Percentiles rank a stretch among this genome's conserved stretches.
Conservation (phyloP, 352 stramenopile genomes). For the Nannochloropsis limnetica region DNA sequence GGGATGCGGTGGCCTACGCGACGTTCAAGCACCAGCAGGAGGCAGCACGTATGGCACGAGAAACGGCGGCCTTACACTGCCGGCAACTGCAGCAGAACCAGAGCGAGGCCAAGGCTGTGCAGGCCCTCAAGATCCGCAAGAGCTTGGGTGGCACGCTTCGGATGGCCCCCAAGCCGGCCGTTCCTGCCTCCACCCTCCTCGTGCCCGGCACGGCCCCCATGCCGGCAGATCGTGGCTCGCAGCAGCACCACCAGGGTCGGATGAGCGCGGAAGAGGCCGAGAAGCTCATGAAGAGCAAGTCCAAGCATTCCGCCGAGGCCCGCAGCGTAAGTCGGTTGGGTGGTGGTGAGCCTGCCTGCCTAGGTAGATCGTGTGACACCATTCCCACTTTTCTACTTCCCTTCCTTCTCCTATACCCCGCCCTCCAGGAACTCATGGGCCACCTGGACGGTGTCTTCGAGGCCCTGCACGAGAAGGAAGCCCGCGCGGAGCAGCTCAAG, state of each 20-base stretch:
- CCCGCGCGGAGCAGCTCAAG: neutral
- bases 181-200: neutral
- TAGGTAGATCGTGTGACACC: neutral
- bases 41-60: neutral
- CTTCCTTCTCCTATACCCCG: neutral
- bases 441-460: constrained; percentile 13
- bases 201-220: neutral
- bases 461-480: constrained; percentile 17
- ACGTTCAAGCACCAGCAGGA: constrained; percentile 4
- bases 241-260: neutral
- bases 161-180: neutral
- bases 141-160: neutral
- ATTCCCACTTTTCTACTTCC: constrained; percentile 2
- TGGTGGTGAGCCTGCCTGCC: neutral
- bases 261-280: neutral
- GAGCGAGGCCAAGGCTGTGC: constrained; percentile 14
- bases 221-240: neutral
- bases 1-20: neutral
- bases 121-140: constrained; percentile 9
- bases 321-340: neutral
- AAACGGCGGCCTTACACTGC: neutral
- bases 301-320: constrained; percentile 12
- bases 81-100: constrained; percentile 14
- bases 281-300: constrained; percentile 33
- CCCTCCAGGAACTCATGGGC: neutral